A percentile compares a stretch with the other conserved stretches of the same genome.
Evolutionary conservation across 768 basidiomycete species (phyloP).

Genomic region (Amanita thiersii): DNA sequence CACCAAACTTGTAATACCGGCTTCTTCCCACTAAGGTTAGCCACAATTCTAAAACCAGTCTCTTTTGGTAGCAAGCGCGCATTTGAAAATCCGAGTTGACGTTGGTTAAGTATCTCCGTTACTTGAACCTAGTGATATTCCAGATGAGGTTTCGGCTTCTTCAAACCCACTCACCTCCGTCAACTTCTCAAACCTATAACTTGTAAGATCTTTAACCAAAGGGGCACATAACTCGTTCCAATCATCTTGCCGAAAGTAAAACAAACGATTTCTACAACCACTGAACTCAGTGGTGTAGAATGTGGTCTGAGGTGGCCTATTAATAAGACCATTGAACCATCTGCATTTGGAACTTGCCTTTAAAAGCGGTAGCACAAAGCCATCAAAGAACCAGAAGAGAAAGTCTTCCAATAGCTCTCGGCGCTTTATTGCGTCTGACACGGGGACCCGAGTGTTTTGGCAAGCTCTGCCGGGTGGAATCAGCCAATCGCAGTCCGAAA

Average conservation of each 20-base stretch:
- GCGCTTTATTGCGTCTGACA: slow-evolving; percentile 67
- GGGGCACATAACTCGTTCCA: slow-evolving; percentile 84
- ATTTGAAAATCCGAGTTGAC: slow-evolving; percentile 76
- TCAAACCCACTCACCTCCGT: slow-evolving; percentile 38
- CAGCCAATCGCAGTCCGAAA: slow-evolving; percentile 77
- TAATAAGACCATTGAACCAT: neutral
- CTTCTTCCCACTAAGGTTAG: slow-evolving; percentile 66
- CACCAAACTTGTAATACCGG: slow-evolving; percentile 21
- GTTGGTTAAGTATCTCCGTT: slow-evolving; percentile 56
- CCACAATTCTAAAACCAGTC: slow-evolving; percentile 89
- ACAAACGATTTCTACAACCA: slow-evolving; percentile 69
- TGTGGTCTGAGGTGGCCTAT: slow-evolving; percentile 49
- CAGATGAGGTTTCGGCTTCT: neutral
- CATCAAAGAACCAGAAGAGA: slow-evolving; percentile 91
- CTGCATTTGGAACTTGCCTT: slow-evolving; percentile 39
- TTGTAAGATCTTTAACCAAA: slow-evolving; percentile 64
- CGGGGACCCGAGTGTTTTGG: slow-evolving; percentile 41
- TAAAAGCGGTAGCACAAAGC: slow-evolving; percentile 70
- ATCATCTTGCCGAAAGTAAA: slow-evolving; percentile 94
- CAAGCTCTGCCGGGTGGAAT: slow-evolving; percentile 30
- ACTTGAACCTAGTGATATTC: slow-evolving; percentile 45
- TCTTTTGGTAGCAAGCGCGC: slow-evolving; percentile 91
- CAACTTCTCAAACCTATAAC: slow-evolving; percentile 63
- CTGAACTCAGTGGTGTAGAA: slow-evolving; percentile 95
- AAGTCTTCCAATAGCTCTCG: slow-evolving; percentile 82